These are phyloP conservation scores for Nakazawaea wyomingensis DNA, from an alignment of 805 yeast species.

Conservation along the genomic window DNA sequence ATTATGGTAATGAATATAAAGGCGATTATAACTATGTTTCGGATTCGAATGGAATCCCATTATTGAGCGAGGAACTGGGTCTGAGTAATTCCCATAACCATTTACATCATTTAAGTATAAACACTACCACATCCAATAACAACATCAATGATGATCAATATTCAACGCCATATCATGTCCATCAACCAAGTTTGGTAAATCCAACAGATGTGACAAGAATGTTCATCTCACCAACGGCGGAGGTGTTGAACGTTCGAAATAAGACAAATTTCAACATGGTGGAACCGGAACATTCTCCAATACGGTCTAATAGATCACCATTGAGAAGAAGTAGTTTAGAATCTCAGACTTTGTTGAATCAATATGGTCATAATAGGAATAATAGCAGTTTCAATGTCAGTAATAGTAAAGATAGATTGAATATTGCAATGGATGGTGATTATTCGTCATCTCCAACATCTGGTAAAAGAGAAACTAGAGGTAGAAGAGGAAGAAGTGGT, in stretches of 20 bases:
- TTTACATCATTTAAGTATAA: neutral
- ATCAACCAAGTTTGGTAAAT: conserved; percentile 21
- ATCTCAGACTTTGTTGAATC: neutral
- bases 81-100: neutral
- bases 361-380: neutral
- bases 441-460: neutral
- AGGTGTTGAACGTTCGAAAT: conserved; percentile 36
- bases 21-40: conserved; percentile 5
- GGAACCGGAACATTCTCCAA: neutral
- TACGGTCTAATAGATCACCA: neutral
- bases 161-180: neutral
- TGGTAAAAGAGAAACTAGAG: neutral
- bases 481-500: conserved; percentile 6
- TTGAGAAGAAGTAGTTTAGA: neutral
- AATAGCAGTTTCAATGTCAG: too few relatives aligned
- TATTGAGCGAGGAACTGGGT: conserved; percentile 1
- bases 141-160: neutral
- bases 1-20: neutral
- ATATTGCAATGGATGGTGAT: too few relatives aligned
- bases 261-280: neutral
- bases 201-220: conserved; percentile 36
- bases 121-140: neutral
- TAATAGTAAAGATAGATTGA: too few relatives aligned
- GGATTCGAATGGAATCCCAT: neutral
- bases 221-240: conserved; percentile 80